These are phyloP conservation scores for Lachnellula willkommii DNA, from an alignment of 2,329 filamentous ascomycete species.

Conservation along the genomic window DNA sequence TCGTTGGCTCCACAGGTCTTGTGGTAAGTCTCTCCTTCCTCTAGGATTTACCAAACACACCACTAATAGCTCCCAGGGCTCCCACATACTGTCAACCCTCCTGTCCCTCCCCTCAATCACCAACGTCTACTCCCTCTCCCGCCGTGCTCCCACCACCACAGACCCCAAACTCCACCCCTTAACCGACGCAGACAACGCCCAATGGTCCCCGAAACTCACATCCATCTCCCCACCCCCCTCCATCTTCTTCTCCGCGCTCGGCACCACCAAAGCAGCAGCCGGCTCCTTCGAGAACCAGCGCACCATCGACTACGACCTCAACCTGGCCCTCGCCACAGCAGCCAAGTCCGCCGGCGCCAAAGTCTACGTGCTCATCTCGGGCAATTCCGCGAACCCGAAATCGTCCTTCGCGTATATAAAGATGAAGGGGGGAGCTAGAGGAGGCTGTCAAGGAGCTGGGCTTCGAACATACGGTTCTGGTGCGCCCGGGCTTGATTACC, in stretches of 20 bases:
- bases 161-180: slow-evolving; percentile 59
- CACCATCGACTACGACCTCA: slow-evolving; percentile 83
- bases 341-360: slow-evolving; percentile 67
- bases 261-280: slow-evolving; percentile 70
- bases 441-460: slow-evolving; percentile 64
- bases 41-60: not conserved
- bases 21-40: slow-evolving; percentile 35
- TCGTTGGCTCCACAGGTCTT: slow-evolving; percentile 44
- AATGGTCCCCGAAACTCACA: slow-evolving; percentile 61
- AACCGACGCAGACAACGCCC: slow-evolving; percentile 59
- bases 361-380: slow-evolving; percentile 50
- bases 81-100: slow-evolving; percentile 65
- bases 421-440: slow-evolving; percentile 88
- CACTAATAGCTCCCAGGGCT: slow-evolving; percentile 43
- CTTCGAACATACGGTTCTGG: slow-evolving; percentile 75
- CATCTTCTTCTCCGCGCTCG: slow-evolving; percentile 72
- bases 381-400: slow-evolving; percentile 42
- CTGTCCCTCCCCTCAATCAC: slow-evolving; percentile 49
- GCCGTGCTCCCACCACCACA: slow-evolving; percentile 51
- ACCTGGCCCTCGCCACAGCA: slow-evolving; percentile 69
- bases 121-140: slow-evolving; percentile 55
- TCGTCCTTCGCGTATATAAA: slow-evolving; percentile 50
- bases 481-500: slow-evolving; percentile 69
- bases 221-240: slow-evolving; percentile 50
- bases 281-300: slow-evolving; percentile 75